These are phyloP conservation scores for Lactarius deliciosus DNA, from an alignment of 768 basidiomycete species.

Conservation along the genomic window DNA sequence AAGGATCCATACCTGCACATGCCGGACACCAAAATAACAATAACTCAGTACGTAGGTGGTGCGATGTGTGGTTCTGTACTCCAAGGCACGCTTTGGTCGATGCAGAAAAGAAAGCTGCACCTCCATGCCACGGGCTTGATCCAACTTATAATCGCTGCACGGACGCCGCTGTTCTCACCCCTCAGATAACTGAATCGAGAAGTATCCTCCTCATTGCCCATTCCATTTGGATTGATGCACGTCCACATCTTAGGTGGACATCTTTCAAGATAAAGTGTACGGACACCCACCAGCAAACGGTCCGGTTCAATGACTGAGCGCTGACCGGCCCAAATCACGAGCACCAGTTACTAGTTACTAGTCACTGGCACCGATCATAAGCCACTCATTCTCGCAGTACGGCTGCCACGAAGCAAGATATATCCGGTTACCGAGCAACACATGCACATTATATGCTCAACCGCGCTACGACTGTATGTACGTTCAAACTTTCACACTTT, in stretches of 20 bases:
- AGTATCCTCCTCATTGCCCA: neutral
- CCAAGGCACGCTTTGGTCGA: neutral
- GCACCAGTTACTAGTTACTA: too few relatives aligned
- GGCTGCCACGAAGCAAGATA: neutral
- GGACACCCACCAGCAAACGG: too few relatives aligned
- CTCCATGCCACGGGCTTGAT: neutral
- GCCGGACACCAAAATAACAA: neutral
- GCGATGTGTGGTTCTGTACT: neutral
- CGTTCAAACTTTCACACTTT: neutral
- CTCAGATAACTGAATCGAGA: neutral
- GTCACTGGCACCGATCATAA: too few relatives aligned
- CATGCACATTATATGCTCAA: neutral
- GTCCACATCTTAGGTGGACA: neutral
- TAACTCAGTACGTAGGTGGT: too few relatives aligned
- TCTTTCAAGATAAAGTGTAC: too few relatives aligned
- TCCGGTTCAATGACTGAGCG: too few relatives aligned
- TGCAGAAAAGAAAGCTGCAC: neutral
- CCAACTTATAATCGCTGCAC: neutral
- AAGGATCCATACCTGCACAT: too few relatives aligned
- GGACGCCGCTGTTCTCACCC: neutral
- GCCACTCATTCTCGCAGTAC: neutral
- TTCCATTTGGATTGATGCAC: neutral
- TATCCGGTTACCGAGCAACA: neutral
- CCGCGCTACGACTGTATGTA: constrained; percentile 4
- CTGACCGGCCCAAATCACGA: too few relatives aligned